Base-by-base conservation (phyloP, 2,329 filamentous ascomycete species). In the Alternaria hordeiaustralica region DNA sequence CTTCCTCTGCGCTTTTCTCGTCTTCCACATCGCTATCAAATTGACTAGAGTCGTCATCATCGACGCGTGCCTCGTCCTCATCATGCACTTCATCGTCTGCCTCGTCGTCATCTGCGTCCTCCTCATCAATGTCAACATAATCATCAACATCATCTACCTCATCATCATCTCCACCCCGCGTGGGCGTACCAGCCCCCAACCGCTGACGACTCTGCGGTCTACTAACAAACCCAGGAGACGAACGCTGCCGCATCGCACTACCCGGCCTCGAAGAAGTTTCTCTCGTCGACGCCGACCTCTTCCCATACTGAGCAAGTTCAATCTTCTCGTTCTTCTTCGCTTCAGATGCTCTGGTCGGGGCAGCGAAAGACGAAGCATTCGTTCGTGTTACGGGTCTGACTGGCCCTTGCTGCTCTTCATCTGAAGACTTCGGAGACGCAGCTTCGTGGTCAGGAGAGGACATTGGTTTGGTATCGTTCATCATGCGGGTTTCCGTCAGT, bases 321-420 rank as follows among this genome's bases (percentile, higher is more conserved):
- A 63, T 18, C 15, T 60, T 63, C 6, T 63, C 60, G 4, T 57
- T 57, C 41, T 63, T 55, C 43, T 60, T 65, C 15, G 63, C 63
- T 21, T 49, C 43, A 1, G 56, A 65, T 2, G 60, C 51, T 12
- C 49, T 60, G 2, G 63, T 65, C 20, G 51, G 60, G 9, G 56
- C 53, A 13, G 53, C 47, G 6, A 60, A 65, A 0, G 46, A 57
- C 6, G 60, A 53, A 15, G 15, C 36, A 26, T 56, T 47, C 7
- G n/a, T 11, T 56, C 30, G 53, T 25, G 25, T 12, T 44, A 33
- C 4, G 13, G 30, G 33, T 2, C 53, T 44, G 20, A 33, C 9
- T 33, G 2, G 30, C 2, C 11, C n/a, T 15, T 60, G 33, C 20
- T 36, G 12, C 9, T 50, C 33, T 8, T 13, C 28, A 10, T 6